Evolutionary conservation across 164 flowering plant species (phyloP).

Genomic region (Platanus orientalis): DNA sequence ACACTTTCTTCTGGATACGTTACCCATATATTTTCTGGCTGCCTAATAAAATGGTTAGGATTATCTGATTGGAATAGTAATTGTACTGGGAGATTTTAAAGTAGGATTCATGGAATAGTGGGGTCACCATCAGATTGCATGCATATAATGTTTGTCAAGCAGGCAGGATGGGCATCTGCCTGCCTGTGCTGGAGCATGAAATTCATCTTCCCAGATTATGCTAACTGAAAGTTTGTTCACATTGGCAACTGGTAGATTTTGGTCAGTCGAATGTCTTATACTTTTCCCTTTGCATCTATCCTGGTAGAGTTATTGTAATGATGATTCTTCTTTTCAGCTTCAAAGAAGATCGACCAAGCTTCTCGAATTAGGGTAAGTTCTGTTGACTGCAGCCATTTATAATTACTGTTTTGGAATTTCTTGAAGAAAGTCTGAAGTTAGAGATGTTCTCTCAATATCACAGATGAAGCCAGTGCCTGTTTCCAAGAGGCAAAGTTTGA

Average conservation of each 20-base stretch:
- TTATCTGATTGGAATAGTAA: neutral
- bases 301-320: neutral
- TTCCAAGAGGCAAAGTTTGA: constrained; percentile 38
- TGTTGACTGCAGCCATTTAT: neutral
- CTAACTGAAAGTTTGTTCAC: neutral
- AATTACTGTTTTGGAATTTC: neutral
- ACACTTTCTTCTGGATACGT: no score
- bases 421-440: neutral
- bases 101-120: neutral
- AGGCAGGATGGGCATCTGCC: no score
- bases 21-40: no score
- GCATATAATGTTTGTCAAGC: neutral
- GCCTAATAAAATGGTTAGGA: neutral
- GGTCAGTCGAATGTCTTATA: neutral
- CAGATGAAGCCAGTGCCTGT: constrained; percentile 38
- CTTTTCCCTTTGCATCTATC: neutral
- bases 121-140: neutral
- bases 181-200: neutral
- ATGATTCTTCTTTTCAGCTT: constrained; percentile 37
- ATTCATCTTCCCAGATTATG: neutral
- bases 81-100: neutral
- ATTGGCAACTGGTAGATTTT: no score
- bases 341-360: constrained; percentile 30
- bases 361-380: constrained; percentile 40
- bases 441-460: constrained; percentile 11